These are phyloP conservation scores for Malassezia pachydermatis DNA, from an alignment of 1,284 basidiomycete species.

Conservation along the genomic window DNA sequence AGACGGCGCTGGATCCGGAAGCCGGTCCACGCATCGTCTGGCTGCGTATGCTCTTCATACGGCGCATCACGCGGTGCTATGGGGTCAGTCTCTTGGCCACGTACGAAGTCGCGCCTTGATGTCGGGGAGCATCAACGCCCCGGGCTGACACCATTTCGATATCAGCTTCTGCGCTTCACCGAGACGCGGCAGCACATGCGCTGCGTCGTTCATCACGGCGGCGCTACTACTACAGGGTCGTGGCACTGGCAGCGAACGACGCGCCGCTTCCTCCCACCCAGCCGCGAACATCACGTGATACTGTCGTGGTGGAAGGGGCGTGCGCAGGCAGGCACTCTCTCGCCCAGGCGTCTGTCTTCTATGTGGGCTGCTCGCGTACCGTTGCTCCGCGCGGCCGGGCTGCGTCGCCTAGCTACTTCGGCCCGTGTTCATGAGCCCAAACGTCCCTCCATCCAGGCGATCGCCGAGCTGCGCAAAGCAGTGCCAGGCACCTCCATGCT, in stretches of 20 bases:
- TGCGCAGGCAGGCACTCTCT: neutral
- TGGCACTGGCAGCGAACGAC: slow-evolving; percentile 1
- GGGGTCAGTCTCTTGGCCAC: slow-evolving; percentile 4
- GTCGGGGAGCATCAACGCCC: slow-evolving; percentile 16
- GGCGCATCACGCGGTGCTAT: slow-evolving; percentile 32
- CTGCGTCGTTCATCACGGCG: slow-evolving; percentile 11
- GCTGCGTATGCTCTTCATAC: slow-evolving; percentile 30
- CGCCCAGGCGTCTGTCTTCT: neutral
- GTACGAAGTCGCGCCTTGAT: slow-evolving; percentile 18
- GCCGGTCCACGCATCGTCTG: slow-evolving; percentile 31
- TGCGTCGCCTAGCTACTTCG: neutral
- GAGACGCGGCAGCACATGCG: slow-evolving; percentile 9
- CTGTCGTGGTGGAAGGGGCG: neutral
- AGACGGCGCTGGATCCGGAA: slow-evolving; percentile 33
- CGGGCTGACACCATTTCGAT: slow-evolving; percentile 16
- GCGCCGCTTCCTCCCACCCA: neutral
- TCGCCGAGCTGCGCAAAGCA: slow-evolving; percentile 72
- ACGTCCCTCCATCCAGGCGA: slow-evolving; percentile 58
- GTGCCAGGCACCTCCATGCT: slow-evolving; percentile 63
- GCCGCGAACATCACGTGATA: neutral
- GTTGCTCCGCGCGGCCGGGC: neutral
- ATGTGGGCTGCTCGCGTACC: slow-evolving; percentile 3
- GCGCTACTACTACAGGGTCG: neutral
- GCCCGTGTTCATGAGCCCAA: neutral
- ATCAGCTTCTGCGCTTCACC: slow-evolving; percentile 15